Evolutionary conservation across 257 asterid genomes (phyloP), one percentile per base, ranked within the genome.

Genomic region (Solanum etuberosum): DNA sequence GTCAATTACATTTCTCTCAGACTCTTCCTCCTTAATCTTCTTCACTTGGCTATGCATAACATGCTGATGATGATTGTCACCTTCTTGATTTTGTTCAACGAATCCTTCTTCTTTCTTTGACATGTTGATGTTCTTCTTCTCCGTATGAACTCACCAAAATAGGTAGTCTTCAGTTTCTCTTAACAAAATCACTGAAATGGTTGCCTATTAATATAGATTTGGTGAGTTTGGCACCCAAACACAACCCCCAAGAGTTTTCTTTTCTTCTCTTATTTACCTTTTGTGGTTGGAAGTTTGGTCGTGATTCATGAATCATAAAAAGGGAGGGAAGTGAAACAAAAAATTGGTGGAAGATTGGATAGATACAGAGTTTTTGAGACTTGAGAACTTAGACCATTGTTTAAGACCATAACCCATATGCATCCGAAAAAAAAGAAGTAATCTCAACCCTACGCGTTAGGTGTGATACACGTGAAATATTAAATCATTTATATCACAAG

Each of bases 21-120:
- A 87, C 61, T 90, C 92, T 81, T 90, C 91, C 61, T 72, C 89
- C 76, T 85, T 87, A 31, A 90, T 87, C 78, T 90, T 90, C 92
- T 88, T 85, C 86, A 90, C 91, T 85, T 90, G 91, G 63, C 38
- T 88, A 57, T 90, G 92, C 31, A 90, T 63, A 12, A 86, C 43
- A 83, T 20, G 61, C 40, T 84, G 63, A n/a, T 37, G 87, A 68
- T 67, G 14, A 68, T 18, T 29, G 5, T 85, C 48, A 46, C 14
- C 87, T 18, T 40, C 83, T 67, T 42, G 59, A 42, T 71, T 38
- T 27, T 85, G 87, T 68, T 85, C 70, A 31, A 81, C 21, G 6
- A 81, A 81, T 31, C 43, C 21, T 14, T 48, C 31, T 48, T 48
- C 59, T 51, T 65, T 67, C 43, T 85, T 68, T 57, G 23, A 67